Evolutionary conservation across 306 rosid genomes (phyloP).

Genomic region (Spatholobus suberectus): DNA sequence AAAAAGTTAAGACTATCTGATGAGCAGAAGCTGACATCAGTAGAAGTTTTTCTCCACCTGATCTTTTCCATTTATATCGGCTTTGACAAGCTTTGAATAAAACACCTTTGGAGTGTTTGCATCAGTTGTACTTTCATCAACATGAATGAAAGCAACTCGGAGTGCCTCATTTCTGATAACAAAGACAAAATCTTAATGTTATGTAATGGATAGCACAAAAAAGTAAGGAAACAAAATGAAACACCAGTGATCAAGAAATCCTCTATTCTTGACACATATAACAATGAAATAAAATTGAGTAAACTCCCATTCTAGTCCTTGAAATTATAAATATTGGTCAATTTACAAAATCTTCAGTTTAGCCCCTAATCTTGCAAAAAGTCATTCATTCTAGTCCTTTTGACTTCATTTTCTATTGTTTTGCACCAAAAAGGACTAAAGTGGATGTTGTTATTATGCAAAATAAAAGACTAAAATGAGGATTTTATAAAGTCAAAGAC

Average conservation of each 20-base stretch:
- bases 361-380: background rate
- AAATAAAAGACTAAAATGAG: background rate
- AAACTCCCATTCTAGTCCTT: background rate
- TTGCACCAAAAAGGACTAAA: background rate
- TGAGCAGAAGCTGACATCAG: conserved; percentile 10
- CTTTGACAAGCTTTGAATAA: conserved; percentile 96
- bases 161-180: conserved; percentile 89
- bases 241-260: background rate
- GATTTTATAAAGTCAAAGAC: background rate
- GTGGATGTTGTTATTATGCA: background rate
- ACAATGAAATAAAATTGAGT: background rate
- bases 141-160: conserved; percentile 96
- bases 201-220: background rate
- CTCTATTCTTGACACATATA: background rate
- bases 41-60: conserved; percentile 63
- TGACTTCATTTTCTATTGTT: background rate
- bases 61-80: conserved; percentile 93
- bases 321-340: background rate
- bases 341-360: background rate
- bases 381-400: background rate
- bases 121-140: conserved; percentile 69
- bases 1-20: background rate
- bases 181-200: conserved; percentile 18
- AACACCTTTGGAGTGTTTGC: conserved; percentile 59
- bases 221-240: background rate